Evolutionary conservation across 2,329 filamentous ascomycete genomes (phyloP), one percentile per base, ranked within the genome.

Genomic region (Eutypa lata): DNA sequence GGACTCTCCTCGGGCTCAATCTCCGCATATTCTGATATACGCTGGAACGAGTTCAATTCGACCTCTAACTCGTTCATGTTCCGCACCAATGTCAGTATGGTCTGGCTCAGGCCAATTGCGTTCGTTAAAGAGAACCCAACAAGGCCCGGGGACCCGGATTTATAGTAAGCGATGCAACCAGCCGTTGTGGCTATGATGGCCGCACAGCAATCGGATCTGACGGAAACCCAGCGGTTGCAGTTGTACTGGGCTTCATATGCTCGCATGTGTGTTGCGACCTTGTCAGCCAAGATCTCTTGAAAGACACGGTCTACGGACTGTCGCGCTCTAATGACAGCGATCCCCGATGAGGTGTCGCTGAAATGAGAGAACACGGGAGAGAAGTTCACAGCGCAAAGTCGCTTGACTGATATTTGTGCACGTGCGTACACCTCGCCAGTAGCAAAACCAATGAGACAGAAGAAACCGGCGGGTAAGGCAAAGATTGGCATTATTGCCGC

Each of bases 401-500:
- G 58, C 50, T 69, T 69, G 26, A 70, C 59, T 3, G 66, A 68
- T 8, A 69, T 55, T 48, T 69, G 65, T 3, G 66, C 62, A 2
- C 77, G 72, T 0, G 77, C 78, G 59, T 80, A 81, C 65, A 79
- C 72, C 56, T 80, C 77, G 6, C 75, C 76, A 22, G 79, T 68
- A 10, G 73, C 50, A 35, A 79, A 64, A 21, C 77, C 77, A 47
- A 77, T 65, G 6, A 73, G 54, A 56, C 75, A 80, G 10, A 77
- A 73, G 24, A 76, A 60, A 2, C 73, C 63, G 1, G 76, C 75
- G 0, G 77, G 77, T 2, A 79, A 43, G 50, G 77, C 73, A 56
- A 80, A 80, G 24, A 80, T 63, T 3, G 78, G 78, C 73, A 80
- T 76, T 56, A 80, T 78, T 49, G 76, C 74, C 52, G 74, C 76